phyloP scores from a whole-genome alignment of 2,329 filamentous ascomycete genomes.

The Alternaria sp. region DNA sequence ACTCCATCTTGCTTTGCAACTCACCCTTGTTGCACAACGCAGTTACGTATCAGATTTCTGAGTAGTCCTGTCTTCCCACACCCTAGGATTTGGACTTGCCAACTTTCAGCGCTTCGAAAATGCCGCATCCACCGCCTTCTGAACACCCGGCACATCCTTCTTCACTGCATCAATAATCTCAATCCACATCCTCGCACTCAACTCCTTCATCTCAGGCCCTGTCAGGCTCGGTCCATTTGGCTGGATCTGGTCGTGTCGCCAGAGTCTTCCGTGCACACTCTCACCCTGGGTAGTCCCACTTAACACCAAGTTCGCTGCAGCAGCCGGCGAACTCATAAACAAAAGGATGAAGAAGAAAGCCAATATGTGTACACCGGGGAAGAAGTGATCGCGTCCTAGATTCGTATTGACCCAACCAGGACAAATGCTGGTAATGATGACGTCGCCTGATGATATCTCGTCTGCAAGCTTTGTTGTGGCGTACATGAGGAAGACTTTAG shows the following conservation, averaged over 20 bases:
- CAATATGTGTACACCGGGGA: conserved; percentile 38
- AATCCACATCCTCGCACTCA: conserved; percentile 42
- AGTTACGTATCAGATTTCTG: background rate
- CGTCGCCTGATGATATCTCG: conserved; percentile 38
- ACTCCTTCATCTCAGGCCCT: conserved; percentile 44
- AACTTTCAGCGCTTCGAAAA: conserved; percentile 3
- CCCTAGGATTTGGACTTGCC: background rate
- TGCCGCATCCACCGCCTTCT: conserved; percentile 19
- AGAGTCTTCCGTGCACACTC: conserved; percentile 47
- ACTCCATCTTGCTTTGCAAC: background rate
- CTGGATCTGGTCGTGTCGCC: conserved; percentile 46
- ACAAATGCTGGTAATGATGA: conserved; percentile 50
- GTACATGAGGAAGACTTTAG: conserved; percentile 51
- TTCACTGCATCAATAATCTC: conserved; percentile 47
- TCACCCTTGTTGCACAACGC: background rate
- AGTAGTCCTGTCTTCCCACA: background rate
- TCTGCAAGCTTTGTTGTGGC: conserved; percentile 41
- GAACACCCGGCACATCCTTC: conserved; percentile 39
- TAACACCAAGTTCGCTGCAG: conserved; percentile 45
- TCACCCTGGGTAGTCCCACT: conserved; percentile 49
- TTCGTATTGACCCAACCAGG: conserved; percentile 45
- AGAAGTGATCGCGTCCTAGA: conserved; percentile 44
- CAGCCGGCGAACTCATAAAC: conserved; percentile 37
- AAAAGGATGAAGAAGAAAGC: conserved; percentile 32
- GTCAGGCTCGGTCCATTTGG: conserved; percentile 41